A percentile compares a stretch with the other conserved stretches of the same genome.
Conservation (phyloP, 148 eudicot genomes). For the Silene uniflora region DNA sequence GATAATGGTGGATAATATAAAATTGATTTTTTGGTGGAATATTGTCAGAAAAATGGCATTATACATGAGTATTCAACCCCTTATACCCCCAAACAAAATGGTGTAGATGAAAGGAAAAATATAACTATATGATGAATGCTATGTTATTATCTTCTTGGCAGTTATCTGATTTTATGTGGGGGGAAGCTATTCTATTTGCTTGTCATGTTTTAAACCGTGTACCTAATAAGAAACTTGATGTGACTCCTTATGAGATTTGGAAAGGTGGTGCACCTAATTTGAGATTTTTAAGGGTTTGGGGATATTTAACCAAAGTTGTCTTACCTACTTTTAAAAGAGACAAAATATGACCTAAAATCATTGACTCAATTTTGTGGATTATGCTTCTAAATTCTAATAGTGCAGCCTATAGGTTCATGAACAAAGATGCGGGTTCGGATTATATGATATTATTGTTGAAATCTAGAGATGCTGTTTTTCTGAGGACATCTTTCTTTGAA, state of each 20-base stretch:
- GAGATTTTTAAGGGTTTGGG: background rate
- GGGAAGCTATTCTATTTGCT: background rate
- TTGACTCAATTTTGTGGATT: background rate
- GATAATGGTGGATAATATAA: too few relatives aligned
- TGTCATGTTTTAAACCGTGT: too few relatives aligned
- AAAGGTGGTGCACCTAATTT: background rate
- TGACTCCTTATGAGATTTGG: background rate
- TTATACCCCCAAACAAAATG: too few relatives aligned
- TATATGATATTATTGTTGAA: background rate
- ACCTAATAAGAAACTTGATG: background rate
- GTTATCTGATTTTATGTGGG: background rate
- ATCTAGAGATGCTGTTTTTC: background rate
- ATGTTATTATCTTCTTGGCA: background rate
- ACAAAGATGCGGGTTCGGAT: background rate
- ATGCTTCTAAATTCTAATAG: background rate
- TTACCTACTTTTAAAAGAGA: background rate
- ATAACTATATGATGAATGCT: too few relatives aligned
- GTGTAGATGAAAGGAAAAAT: too few relatives aligned
- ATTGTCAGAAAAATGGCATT: too few relatives aligned
- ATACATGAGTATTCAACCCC: too few relatives aligned
- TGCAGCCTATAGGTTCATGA: background rate
- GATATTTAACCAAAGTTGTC: background rate
- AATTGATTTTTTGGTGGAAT: too few relatives aligned
- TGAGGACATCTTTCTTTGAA: background rate
- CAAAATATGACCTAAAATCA: background rate